Evolutionary conservation across 2,329 filamentous ascomycete genomes (phyloP), one percentile per base, ranked within the genome.

Genomic region (Neonectria coccinea): DNA sequence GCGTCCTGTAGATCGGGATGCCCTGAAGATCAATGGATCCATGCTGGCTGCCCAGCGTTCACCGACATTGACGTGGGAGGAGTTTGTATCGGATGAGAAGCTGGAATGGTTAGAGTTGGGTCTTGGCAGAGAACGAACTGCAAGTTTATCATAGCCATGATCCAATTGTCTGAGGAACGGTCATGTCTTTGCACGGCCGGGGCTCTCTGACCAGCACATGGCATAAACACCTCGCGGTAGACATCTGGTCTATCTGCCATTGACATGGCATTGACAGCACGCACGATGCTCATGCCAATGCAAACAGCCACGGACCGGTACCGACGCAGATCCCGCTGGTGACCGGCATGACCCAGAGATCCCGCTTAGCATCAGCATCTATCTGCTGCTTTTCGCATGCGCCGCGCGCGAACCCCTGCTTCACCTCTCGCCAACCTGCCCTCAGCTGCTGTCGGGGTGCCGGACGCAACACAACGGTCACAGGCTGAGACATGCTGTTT

Each of bases 401-500:
- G 36, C 16, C 16, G 56, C 25, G 62, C 50, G 36, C 47, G 50
- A 53, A 41, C 65, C 64, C 62, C 56, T 60, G 50, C 62, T 55
- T 59, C 60, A 11, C 57, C 54, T 57, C 60, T 62, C 25, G 57
- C 44, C n/a, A n/a, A 7, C 14, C 36, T 39, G 36, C 36, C 42
- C 56, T 66, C 39, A 69, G 66, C 64, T 69, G 68, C 64, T 70
- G 59, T 58, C 55, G 51, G 55, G 47, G 64, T 42, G 27, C 31
- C 48, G 63, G 62, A 65, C 70, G 63, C 64, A 68, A 69, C 56
- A 57, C 51, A 67, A 73, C 71, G 63, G 71, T 66, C 66, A 69
- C 66, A 72, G 68, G 68, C 64, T 73, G 71, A 72, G 71, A 70
- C 70, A 69, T 58, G 65, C 63, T 60, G 62, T 68, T 67, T 62